Evolutionary conservation across 2,329 filamentous ascomycete genomes (phyloP), one percentile per base, ranked within the genome.

Genomic region (Verticillium zaregamsianum): DNA sequence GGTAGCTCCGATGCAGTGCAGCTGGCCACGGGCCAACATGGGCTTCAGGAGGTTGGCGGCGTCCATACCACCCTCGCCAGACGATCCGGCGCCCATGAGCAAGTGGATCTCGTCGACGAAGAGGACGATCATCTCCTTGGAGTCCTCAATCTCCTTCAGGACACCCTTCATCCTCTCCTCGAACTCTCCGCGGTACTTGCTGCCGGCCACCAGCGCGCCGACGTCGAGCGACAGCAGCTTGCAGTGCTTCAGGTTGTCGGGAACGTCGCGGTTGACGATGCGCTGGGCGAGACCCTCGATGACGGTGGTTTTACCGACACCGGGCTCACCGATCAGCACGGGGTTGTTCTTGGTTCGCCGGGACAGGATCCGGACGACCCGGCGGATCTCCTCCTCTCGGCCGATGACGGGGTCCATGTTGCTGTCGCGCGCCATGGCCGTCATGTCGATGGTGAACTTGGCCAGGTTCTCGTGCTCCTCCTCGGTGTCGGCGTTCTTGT

Each of bases 151-250:
- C 79, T 99, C 95, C 77, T 98, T 99, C 70, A 99, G 78, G 5
- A 99, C 95, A 61, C 94, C 93, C 85, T 99, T 99, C 93, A 99
- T 98, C 69, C 95, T 88, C 82, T 99, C 95, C 76, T 99, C 95
- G 63, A 99, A 99, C 76, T 99, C 95, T 80, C 95, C 95, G 58
- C 95, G 89, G 80, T 96, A 99, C 79, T 99, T 99, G 86, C 93
- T 97, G 68, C 95, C 95, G 62, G 95, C 95, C 66, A 99, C 94
- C 62, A 99, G 82, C 28, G 94, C 91, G 69, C 95, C 95, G 57
- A 99, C 94, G 71, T 99, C 95, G 55, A 99, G 87, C 4, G 95
- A 97, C 61, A 99, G 88, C 63, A 99, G 83, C 75, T 91, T 95
- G 85, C 95, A 99, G 63, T 92, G 89, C 59, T 95, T 93, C 60